Evolutionary conservation across 352 stramenopile genomes (phyloP), one percentile per base, ranked within the genome.

Genomic region (Phytophthora idaei): DNA sequence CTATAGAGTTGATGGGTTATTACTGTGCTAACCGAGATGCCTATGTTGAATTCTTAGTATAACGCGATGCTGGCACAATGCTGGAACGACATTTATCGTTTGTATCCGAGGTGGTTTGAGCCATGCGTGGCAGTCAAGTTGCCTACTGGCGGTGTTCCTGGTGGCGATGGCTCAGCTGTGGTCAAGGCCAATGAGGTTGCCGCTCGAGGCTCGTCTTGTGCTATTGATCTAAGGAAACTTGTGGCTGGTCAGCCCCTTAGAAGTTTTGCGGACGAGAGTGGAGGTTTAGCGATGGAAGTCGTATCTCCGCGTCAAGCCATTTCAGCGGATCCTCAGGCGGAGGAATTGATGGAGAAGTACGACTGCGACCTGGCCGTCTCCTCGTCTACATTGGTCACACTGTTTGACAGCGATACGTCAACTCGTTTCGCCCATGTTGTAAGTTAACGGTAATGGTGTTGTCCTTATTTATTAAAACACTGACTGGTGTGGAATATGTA

Each of bases 311-410:
- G 64, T 4, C 56, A 74, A 11, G 64, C 72, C 17, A 89, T 93
- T 45, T 95, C 88, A 1, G 69, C 76, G 0, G 88, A 95, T 51
- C 15, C 63, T 3, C 71, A 77, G 2, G 85, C 85, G 0, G 74
- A 83, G 29, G 49, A 76, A 11, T 71, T 95, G 25, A 91, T 94
- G 81, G 70, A 86, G 27, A 57, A 79, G 50, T 78, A 88, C 46
- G 67, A 89, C 14, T 95, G 88, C 32, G 80, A 93, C n/a, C 41
- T 93, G 0, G 83, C 81, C 1, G 76, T 95, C 25, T 84, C 86
- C 0, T 85, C 84, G 2, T 90, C 83, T 1, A 91, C 88, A 5
- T 64, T 95, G 21, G 37, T 85, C 31, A 63, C 73, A n/a, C 73
- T 95, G 6, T 94, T 95, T 69, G 83, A 94, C 41, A 77, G 70